Conservation (phyloP, 2,329 filamentous ascomycete genomes). For the Westerdykella ornata region DNA sequence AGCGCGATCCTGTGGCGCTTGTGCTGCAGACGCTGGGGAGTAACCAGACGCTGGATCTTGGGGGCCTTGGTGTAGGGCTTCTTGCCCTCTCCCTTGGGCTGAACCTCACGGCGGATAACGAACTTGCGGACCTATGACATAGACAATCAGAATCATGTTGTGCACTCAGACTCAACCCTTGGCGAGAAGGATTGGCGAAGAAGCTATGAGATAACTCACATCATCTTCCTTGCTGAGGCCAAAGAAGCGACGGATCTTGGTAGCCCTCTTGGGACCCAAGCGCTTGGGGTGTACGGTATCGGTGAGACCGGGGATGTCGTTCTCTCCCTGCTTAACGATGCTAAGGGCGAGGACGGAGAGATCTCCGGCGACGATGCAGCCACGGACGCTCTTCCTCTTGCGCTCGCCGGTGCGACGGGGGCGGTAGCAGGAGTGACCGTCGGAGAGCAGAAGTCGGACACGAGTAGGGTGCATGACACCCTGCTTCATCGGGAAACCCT, state of each 20-base stretch:
- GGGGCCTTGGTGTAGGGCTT: conserved; percentile 99
- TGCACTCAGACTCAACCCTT: conserved; percentile 45
- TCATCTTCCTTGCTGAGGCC: conserved; percentile 99
- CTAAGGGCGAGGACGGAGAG: conserved; percentile 88
- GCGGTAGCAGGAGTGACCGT: conserved; percentile 99
- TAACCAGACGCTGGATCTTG: conserved; percentile 99
- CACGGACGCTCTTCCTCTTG: conserved; percentile 98
- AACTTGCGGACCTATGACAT: conserved; percentile 85
- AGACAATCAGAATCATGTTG: conserved; percentile 38
- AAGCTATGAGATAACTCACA: conserved; percentile 70
- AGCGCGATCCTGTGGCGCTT: conserved; percentile 97
- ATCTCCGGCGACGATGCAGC: conserved; percentile 96
- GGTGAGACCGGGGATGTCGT: conserved; percentile 90
- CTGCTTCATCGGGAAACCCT: conserved; percentile 99
- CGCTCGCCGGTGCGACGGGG: conserved; percentile 95
- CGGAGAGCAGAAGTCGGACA: conserved; percentile 92
- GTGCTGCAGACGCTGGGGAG: conserved; percentile 99
- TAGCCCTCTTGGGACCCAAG: conserved; percentile 98
- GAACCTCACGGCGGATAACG: conserved; percentile 97
- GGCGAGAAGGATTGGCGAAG: conserved; percentile 54
- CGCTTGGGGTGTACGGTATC: conserved; percentile 98
- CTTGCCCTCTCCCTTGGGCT: conserved; percentile 96
- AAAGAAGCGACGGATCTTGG: conserved; percentile 99
- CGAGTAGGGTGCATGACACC: conserved; percentile 97
- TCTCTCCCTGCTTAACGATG: conserved; percentile 97